Percentiles rank a stretch among this genome's conserved stretches.
Conservation (phyloP, 208 protist species). For the Endotrypanum monterogeii region DNA sequence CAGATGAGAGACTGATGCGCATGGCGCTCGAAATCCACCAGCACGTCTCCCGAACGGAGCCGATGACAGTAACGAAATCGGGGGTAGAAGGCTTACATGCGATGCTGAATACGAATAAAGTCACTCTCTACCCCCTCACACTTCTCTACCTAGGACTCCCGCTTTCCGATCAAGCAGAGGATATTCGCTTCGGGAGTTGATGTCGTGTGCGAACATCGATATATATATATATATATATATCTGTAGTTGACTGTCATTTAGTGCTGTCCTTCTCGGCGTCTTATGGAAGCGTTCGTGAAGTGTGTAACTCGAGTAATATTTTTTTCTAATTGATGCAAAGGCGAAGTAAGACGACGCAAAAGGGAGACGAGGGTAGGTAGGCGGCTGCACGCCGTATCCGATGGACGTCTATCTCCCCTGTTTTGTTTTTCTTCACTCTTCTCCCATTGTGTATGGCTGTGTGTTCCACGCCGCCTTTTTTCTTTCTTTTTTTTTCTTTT, state of each 20-base stretch:
- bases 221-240: too few relatives aligned
- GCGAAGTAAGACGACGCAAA: too few relatives aligned
- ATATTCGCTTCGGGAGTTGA: background rate
- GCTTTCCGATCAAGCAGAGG: conserved; percentile 24
- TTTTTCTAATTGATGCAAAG: too few relatives aligned
- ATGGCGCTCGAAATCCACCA: conserved; percentile 72
- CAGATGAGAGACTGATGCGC: conserved; percentile 50
- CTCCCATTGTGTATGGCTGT: background rate
- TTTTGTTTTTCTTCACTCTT: too few relatives aligned
- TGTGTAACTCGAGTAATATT: too few relatives aligned
- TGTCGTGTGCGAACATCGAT: background rate
- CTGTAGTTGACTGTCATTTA: too few relatives aligned
- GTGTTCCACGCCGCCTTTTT: background rate
- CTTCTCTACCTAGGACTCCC: conserved; percentile 57
- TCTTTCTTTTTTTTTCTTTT: background rate
- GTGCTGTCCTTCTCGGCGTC: background rate
- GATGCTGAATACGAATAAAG: conserved; percentile 29
- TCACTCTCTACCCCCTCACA: conserved; percentile 53
- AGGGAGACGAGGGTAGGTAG: too few relatives aligned
- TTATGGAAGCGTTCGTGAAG: background rate
- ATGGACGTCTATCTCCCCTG: too few relatives aligned
- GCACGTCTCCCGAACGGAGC: conserved; percentile 52
- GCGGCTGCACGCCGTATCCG: too few relatives aligned
- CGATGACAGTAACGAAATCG: conserved; percentile 33
- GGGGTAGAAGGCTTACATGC: conserved; percentile 8